Conservation (phyloP, 805 yeast genomes). For the Scheffersomyces ergatensis region DNA sequence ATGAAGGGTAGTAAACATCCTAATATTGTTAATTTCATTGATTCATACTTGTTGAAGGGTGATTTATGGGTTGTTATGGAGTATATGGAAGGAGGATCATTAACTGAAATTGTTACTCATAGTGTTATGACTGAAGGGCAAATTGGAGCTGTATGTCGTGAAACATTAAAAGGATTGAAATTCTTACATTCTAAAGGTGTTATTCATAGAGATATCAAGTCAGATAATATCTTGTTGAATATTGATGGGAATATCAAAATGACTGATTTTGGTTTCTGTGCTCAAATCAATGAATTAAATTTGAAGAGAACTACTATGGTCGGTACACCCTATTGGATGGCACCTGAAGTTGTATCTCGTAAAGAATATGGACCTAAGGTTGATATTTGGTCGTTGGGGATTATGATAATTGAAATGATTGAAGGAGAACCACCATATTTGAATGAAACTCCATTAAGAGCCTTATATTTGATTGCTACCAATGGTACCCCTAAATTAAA, state of each 20-base stretch:
- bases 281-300: constrained; percentile 60
- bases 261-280: constrained; percentile 97
- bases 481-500: constrained; percentile 94
- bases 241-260: constrained; percentile 86
- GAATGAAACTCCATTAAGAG: constrained; percentile 93
- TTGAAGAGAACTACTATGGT: constrained; percentile 96
- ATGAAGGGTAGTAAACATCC: constrained; percentile 90
- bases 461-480: constrained; percentile 89
- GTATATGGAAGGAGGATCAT: constrained; percentile 97
- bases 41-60: constrained; percentile 72
- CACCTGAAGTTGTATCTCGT: constrained; percentile 95
- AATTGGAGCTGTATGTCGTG: constrained; percentile 92
- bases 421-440: constrained; percentile 99
- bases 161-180: constrained; percentile 80
- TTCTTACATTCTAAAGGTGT: constrained; percentile 91
- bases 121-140: constrained; percentile 89
- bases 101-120: constrained; percentile 93
- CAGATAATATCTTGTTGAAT: constrained; percentile 85
- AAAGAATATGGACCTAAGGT: constrained; percentile 96
- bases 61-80: constrained; percentile 98
- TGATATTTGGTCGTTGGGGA: constrained; percentile 97
- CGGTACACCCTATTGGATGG: constrained; percentile 99
- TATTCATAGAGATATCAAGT: constrained; percentile 93
- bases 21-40: constrained; percentile 92
- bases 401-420: constrained; percentile 97